Evolutionary conservation across 106 monocot genomes (phyloP).

Genomic region (Vanilla planifolia): DNA sequence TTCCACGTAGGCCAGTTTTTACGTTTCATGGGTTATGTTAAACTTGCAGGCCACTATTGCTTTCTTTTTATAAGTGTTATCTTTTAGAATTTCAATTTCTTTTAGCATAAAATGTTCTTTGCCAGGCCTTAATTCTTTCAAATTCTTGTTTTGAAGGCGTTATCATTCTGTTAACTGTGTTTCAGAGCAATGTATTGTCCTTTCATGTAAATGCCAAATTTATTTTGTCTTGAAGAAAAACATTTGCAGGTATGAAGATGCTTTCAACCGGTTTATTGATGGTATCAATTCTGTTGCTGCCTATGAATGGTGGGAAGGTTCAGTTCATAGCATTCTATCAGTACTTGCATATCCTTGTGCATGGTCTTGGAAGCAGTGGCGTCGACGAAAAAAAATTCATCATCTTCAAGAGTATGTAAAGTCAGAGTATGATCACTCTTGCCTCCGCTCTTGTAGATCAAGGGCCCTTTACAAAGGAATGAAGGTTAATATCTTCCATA

Average conservation of each 20-base stretch:
- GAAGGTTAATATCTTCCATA: too few relatives aligned
- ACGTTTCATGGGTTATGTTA: too few relatives aligned
- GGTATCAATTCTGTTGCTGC: constrained; percentile 90
- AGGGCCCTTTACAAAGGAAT: constrained; percentile 96
- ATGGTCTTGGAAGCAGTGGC: constrained; percentile 99
- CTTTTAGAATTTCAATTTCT: neutral
- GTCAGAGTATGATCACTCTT: constrained; percentile 90
- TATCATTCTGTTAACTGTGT: neutral
- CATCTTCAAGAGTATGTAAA: constrained; percentile 90
- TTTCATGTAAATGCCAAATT: neutral
- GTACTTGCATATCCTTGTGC: constrained; percentile 85
- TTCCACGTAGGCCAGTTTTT: too few relatives aligned
- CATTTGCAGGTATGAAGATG: constrained; percentile 77
- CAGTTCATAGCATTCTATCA: constrained; percentile 71
- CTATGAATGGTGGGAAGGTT: constrained; percentile 99
- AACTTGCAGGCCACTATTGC: too few relatives aligned
- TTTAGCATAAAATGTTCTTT: neutral
- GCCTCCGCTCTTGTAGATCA: constrained; percentile 89
- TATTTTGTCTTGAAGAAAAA: neutral
- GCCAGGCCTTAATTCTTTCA: neutral
- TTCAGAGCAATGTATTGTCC: neutral
- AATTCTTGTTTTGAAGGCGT: neutral
- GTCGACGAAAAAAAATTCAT: constrained; percentile 66
- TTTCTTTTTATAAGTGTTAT: neutral
- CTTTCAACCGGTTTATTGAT: constrained; percentile 92